Percentiles rank a stretch among this genome's conserved stretches.
These are phyloP conservation scores for Tuber melanosporum DNA, from an alignment of 495 filamentous ascomycete genomes.

Conservation along the genomic window DNA sequence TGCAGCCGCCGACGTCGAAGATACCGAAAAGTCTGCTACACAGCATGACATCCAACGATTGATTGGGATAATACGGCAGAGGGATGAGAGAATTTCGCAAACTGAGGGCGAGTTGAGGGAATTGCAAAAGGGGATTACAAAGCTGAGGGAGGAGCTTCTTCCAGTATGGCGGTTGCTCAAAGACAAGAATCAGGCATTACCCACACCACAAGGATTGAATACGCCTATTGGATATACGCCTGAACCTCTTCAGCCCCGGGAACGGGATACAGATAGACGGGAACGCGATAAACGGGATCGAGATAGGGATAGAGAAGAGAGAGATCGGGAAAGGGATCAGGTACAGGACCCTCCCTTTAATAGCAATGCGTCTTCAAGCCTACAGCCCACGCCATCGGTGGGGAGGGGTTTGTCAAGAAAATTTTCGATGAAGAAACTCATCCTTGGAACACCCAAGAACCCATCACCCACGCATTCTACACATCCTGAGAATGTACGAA, in stretches of 20 bases:
- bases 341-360: conserved; percentile 32
- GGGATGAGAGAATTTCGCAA: conserved; percentile 76
- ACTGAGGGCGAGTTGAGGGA: conserved; percentile 74
- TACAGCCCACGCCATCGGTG: conserved; percentile 27
- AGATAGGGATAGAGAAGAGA: conserved; percentile 26
- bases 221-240: conserved; percentile 31
- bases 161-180: conserved; percentile 85
- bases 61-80: conserved; percentile 73
- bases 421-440: conserved; percentile 86
- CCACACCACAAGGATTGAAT: conserved; percentile 46
- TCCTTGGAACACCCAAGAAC: conserved; percentile 77
- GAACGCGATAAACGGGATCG: conserved; percentile 29
- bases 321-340: conserved; percentile 24
- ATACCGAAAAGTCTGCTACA: conserved; percentile 74
- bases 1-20: conserved; percentile 79
- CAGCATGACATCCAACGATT: conserved; percentile 85
- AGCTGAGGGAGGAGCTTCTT: conserved; percentile 80
- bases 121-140: conserved; percentile 75
- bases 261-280: conserved; percentile 25
- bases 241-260: conserved; percentile 26
- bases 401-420: conserved; percentile 60
- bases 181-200: conserved; percentile 81
- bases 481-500: conserved; percentile 45
- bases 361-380: conserved; percentile 28
- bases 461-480: conserved; percentile 67